Evolutionary conservation across 495 filamentous ascomycete species (phyloP), one percentile per base, ranked within the genome.

Genomic region (Xylaria flabelliformis): DNA sequence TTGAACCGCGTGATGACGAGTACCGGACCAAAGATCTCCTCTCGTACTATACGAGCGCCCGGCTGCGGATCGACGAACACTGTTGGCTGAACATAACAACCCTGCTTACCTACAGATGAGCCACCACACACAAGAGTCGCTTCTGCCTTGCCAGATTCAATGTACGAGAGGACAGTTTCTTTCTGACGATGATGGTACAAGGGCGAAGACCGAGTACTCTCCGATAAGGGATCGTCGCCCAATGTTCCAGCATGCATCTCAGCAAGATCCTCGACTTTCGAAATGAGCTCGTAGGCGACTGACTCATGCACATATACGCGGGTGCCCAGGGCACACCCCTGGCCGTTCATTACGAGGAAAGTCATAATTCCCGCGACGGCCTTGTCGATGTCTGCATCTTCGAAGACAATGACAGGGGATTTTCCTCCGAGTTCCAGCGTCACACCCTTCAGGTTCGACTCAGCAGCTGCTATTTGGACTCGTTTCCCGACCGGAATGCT

Each of bases 401-500:
- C 87, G 51, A 94, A 88, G 39, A 95, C 81, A 71, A 95, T 82
- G 41, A 90, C 80, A 0, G 93, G 91, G 13, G 88, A 91, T 82
- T 95, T 95, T 39, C 93, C 93, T 53, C 93, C 93, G 0, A 95
- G 87, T 77, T 96, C 93, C 85, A 95, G 89, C 12, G 91, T 93
- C 39, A 93, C 89, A 75, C 90, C 91, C 77, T 95, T 94, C 85
- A 94, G 75, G 66, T 82, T 85, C 4, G 79, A 77, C 44, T 75
- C 64, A 6, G 83, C 82, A 4, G 83, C 80, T 32, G 81, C 77
- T 46, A 79, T 74, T 64, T 83, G 79, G 34, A 87, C 80, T 26
- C 50, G 50, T 19, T 75, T 76, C 1, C 83, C 83, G 0, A 89
- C 88, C 3, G 74, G 75, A 13, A 81, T 78, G 0, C 85, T 85